Evolutionary conservation across 495 filamentous ascomycete species (phyloP), one percentile per base, ranked within the genome.

Genomic region (Lichenothelia convexa): DNA sequence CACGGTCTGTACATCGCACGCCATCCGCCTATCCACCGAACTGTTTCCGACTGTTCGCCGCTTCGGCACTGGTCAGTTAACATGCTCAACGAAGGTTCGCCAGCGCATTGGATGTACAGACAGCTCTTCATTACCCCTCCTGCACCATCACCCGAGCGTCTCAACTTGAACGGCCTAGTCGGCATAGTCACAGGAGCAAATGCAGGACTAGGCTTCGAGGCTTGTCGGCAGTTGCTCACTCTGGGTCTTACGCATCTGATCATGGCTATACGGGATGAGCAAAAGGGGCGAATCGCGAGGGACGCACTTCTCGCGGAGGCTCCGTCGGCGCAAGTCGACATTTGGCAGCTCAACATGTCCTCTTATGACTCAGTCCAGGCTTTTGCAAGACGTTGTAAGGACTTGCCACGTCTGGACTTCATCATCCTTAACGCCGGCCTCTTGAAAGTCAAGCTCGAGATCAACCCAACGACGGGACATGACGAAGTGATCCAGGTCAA

Each of bases 371-470:
- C 43, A 11, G 18, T 42, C 18, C 17, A 15, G 8, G 24, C 18
- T 11, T 45, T 45, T 24, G 43, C 40, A 9, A 22, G 35, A 23
- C 17, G 37, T 11, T 41, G 38, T 26, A 23, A 41, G n/a, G 21
- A n/a, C 4, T 21, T 43, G n/a, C 4, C 42, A 3, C 47, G 62
- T 0, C 37, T 74, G 2, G 63, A 74, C 39, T 56, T 66, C 6
- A 61, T 52, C 11, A 55, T 72, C 17, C 59, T 71, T 27, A 74
- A 74, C 44, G 67, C 67, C 6, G 70, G 67, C 4, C 4, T 65
- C 6, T 21, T 21, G n/a, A 51, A 51, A 13, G 13, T 51, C 2
- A 45, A 41, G 5, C 64, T 59, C 35, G 37, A 45, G 3, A 44
- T 34, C 0, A 47, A 47, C 11, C 27, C 44, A 0, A 39, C 24